phyloP scores from a whole-genome alignment of 2,329 filamentous ascomycete species.

The Raffaelea deltoideospora region DNA sequence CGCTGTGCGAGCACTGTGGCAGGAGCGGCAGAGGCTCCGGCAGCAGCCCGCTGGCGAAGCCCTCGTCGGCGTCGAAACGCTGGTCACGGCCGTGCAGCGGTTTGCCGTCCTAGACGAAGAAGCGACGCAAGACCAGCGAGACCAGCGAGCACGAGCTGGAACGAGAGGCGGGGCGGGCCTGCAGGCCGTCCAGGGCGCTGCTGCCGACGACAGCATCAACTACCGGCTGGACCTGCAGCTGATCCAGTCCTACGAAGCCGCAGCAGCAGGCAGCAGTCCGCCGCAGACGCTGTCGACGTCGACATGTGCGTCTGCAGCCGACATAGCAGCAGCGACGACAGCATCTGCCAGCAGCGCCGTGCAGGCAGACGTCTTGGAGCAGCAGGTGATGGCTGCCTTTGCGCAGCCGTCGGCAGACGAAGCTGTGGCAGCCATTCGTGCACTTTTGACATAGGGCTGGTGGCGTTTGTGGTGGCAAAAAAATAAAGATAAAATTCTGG shows the following conservation, averaged over 20 bases:
- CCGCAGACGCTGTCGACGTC: too few relatives aligned
- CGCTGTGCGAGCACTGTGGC: conserved; percentile 7
- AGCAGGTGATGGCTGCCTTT: background rate
- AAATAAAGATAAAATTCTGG: too few relatives aligned
- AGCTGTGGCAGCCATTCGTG: background rate
- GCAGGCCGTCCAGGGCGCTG: too few relatives aligned
- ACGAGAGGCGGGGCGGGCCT: too few relatives aligned
- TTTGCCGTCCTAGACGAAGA: conserved; percentile 1
- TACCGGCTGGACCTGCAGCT: background rate
- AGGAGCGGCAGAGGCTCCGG: background rate
- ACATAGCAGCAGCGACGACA: background rate
- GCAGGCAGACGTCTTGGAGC: background rate
- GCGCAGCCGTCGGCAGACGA: background rate
- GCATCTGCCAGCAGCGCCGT: background rate
- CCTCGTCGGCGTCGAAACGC: background rate
- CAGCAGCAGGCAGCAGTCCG: too few relatives aligned
- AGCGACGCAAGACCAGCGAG: too few relatives aligned
- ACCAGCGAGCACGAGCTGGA: too few relatives aligned
- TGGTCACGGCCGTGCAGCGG: conserved; percentile 1
- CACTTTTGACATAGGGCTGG: background rate
- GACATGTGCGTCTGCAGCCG: too few relatives aligned
- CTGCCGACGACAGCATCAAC: background rate
- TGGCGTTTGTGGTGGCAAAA: too few relatives aligned
- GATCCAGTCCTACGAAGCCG: background rate
- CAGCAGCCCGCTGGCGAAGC: background rate